phyloP scores from a whole-genome alignment of 2,329 filamentous ascomycete species.

The Exophiala sp. region DNA sequence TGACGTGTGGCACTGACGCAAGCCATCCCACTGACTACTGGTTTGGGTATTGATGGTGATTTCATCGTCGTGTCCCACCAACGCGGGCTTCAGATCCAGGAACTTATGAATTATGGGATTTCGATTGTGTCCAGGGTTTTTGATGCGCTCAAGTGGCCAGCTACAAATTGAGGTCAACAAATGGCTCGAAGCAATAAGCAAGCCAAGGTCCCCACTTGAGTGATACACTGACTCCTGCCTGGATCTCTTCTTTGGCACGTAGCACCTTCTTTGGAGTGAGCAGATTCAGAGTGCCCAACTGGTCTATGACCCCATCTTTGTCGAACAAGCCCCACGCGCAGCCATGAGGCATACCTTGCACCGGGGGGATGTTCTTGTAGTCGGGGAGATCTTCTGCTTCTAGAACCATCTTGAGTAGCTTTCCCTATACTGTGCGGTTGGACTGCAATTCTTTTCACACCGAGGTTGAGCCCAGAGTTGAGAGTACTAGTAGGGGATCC shows the following conservation, averaged over 20 bases:
- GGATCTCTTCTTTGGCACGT: slow-evolving; percentile 49
- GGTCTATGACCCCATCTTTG: slow-evolving; percentile 45
- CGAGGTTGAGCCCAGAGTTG: too few species aligned
- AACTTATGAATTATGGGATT: too few species aligned
- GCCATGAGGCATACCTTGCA: slow-evolving; percentile 53
- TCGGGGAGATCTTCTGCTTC: not conserved
- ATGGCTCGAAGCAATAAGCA: too few species aligned
- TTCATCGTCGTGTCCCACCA: not conserved
- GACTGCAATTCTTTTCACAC: too few species aligned
- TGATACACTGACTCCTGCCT: slow-evolving; percentile 53
- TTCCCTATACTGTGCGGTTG: too few species aligned
- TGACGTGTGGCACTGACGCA: not conserved
- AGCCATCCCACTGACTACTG: not conserved
- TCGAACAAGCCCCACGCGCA: slow-evolving; percentile 59
- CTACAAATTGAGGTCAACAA: too few species aligned
- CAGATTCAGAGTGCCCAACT: slow-evolving; percentile 52
- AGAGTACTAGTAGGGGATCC: too few species aligned
- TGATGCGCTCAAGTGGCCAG: too few species aligned
- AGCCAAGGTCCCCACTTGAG: slow-evolving; percentile 42
- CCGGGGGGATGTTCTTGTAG: slow-evolving; percentile 49
- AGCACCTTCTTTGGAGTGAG: slow-evolving; percentile 54
- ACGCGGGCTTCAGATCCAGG: too few species aligned
- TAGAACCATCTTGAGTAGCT: too few species aligned
- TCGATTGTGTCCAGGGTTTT: too few species aligned
- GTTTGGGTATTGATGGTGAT: not conserved